Evolutionary conservation across 257 asterid genomes (phyloP).

Genomic region (Prunella vulgaris): DNA sequence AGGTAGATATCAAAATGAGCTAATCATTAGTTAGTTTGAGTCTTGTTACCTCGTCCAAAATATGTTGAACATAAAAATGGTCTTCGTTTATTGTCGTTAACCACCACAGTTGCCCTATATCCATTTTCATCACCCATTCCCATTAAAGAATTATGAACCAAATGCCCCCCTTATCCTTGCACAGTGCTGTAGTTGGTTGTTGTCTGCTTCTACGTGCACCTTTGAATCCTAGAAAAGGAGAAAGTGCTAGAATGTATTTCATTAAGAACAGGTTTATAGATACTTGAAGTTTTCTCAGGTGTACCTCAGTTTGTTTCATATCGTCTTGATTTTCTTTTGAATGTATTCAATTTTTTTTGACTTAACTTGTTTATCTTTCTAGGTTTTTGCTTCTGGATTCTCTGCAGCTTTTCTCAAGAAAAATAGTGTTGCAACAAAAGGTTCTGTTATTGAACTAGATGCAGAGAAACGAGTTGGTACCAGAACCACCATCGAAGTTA

Average conservation of each 20-base stretch:
- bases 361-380: conserved; percentile 3
- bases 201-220: neutral
- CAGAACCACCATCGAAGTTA: conserved; percentile 50
- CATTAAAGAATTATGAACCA: neutral
- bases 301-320: neutral
- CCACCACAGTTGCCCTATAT: neutral
- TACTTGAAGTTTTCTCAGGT: neutral
- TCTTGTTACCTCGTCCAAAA: neutral
- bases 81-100: neutral
- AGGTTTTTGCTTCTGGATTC: conserved; percentile 96
- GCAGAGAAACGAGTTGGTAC: conserved; percentile 34
- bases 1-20: neutral
- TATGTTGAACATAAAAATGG: neutral
- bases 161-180: neutral
- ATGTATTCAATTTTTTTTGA: conserved; percentile 4
- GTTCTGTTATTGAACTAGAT: conserved; percentile 27
- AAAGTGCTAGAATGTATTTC: neutral
- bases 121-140: neutral
- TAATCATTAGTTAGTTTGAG: neutral
- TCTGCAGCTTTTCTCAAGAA: conserved; percentile 92
- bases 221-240: neutral
- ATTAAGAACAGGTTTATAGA: neutral
- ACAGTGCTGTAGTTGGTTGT: neutral
- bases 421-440: conserved; percentile 71
- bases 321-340: neutral